Percentiles rank a stretch among this genome's conserved stretches.
Conservation (phyloP, 495 filamentous ascomycete genomes). For the Paragyromitra xinjiangensis region DNA sequence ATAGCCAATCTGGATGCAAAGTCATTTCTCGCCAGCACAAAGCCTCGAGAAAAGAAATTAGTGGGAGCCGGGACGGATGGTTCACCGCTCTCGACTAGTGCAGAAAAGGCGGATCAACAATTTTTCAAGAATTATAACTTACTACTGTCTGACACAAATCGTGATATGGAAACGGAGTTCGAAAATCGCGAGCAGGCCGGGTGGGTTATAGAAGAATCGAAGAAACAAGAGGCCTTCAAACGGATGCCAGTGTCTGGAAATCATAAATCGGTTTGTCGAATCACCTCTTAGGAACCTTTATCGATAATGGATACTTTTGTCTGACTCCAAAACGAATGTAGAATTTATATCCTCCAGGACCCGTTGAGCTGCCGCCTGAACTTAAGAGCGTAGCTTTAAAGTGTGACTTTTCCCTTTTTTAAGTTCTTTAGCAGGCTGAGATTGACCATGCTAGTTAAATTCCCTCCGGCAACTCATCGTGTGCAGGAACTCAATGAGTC, state of each 20-base stretch:
- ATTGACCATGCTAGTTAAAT: constrained; percentile 62
- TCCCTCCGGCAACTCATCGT: constrained; percentile 64
- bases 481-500: constrained; percentile 62
- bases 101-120: constrained; percentile 34
- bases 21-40: constrained; percentile 22
- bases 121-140: constrained; percentile 37
- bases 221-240: constrained; percentile 19
- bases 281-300: background rate
- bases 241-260: constrained; percentile 27
- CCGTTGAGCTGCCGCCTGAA: constrained; percentile 32
- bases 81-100: background rate
- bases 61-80: constrained; percentile 4
- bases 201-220: constrained; percentile 2
- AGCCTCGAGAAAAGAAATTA: constrained; percentile 16
- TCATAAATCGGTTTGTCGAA: constrained; percentile 35
- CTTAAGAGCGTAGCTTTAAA: constrained; percentile 37
- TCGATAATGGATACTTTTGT: background rate
- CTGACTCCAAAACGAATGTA: constrained; percentile 12
- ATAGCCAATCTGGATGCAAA: constrained; percentile 28
- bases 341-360: constrained; percentile 29
- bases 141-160: constrained; percentile 36
- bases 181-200: constrained; percentile 1
- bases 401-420: constrained; percentile 45
- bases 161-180: constrained; percentile 32
- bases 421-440: constrained; percentile 1